These are phyloP conservation scores for Podospora pseudopauciseta DNA, from an alignment of 495 filamentous ascomycete genomes.

Conservation along the genomic window DNA sequence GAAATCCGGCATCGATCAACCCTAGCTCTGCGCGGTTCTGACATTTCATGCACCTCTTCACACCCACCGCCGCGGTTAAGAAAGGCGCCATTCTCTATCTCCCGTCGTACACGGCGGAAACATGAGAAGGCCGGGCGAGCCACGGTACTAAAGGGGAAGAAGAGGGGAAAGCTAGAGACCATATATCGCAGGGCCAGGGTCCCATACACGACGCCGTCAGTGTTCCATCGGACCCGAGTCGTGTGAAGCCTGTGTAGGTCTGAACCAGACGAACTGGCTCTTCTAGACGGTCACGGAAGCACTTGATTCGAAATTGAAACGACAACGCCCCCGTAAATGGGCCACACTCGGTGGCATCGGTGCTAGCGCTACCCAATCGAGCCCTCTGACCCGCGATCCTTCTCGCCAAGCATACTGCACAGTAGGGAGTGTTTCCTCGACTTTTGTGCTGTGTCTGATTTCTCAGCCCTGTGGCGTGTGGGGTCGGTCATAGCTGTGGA, in stretches of 20 bases:
- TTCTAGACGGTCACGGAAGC: background rate
- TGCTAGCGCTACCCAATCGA: slow-evolving; percentile 1
- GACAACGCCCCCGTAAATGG: slow-evolving; percentile 1
- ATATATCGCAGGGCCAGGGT: too few relatives aligned
- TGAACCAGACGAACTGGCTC: too few relatives aligned
- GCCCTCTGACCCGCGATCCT: slow-evolving; percentile 1
- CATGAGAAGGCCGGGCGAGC: background rate
- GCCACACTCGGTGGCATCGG: slow-evolving; percentile 2
- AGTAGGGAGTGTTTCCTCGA: background rate
- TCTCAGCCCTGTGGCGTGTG: slow-evolving; percentile 8
- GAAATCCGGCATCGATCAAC: background rate
- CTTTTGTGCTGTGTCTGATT: background rate
- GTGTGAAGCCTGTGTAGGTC: background rate
- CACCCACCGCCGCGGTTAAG: slow-evolving; percentile 1
- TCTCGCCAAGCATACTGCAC: background rate
- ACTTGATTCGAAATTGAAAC: slow-evolving; percentile 11
- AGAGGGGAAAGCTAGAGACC: background rate
- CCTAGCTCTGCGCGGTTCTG: background rate
- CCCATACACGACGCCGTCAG: background rate
- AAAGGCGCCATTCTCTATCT: slow-evolving; percentile 1
- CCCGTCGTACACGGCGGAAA: background rate
- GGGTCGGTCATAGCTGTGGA: background rate
- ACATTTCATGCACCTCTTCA: background rate
- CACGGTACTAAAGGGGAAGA: background rate
- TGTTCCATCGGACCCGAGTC: background rate